Evolutionary conservation across 192 early-diverging fungal genomes (phyloP).

Genomic region (Phycomyces nitens): DNA sequence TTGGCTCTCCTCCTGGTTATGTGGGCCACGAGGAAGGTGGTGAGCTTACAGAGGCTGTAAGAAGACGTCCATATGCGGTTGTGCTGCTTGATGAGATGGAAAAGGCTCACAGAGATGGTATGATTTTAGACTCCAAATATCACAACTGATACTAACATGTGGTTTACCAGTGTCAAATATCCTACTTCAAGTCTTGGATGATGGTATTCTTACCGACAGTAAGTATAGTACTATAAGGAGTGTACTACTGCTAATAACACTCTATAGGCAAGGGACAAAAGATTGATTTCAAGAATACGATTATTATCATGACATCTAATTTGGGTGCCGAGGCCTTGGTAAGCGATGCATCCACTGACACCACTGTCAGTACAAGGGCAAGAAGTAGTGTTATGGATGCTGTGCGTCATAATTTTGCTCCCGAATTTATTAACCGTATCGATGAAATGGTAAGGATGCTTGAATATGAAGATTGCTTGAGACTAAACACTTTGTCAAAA

Average conservation of each 20-base stretch:
- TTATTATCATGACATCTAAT: conserved; percentile 87
- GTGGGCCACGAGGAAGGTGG: conserved; percentile 96
- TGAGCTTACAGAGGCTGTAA: conserved; percentile 91
- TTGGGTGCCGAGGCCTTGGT: conserved; percentile 35
- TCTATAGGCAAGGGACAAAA: conserved; percentile 74
- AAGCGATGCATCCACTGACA: conserved; percentile 28
- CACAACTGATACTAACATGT: not conserved
- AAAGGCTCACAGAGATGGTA: conserved; percentile 78
- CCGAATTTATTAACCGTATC: conserved; percentile 96
- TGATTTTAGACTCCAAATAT: not conserved
- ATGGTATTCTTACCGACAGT: conserved; percentile 89
- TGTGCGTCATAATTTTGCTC: conserved; percentile 76
- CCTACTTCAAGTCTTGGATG: conserved; percentile 84
- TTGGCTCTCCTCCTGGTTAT: conserved; percentile 95
- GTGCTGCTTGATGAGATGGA: conserved; percentile 98
- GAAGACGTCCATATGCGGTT: conserved; percentile 88
- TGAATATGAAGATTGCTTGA: no score
- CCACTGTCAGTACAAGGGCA: conserved; percentile 15
- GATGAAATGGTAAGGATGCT: conserved; percentile 74
- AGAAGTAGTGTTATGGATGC: conserved; percentile 73
- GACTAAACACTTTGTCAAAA: no score
- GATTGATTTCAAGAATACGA: conserved; percentile 93
- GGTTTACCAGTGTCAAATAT: conserved; percentile 64
- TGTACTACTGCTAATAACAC: not conserved
- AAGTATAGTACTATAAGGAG: conserved; percentile 5